Percentiles rank a stretch among this genome's conserved stretches.
These are phyloP conservation scores for Gynostemma pentaphyllum DNA, from an alignment of 306 rosid genomes.

Conservation along the genomic window DNA sequence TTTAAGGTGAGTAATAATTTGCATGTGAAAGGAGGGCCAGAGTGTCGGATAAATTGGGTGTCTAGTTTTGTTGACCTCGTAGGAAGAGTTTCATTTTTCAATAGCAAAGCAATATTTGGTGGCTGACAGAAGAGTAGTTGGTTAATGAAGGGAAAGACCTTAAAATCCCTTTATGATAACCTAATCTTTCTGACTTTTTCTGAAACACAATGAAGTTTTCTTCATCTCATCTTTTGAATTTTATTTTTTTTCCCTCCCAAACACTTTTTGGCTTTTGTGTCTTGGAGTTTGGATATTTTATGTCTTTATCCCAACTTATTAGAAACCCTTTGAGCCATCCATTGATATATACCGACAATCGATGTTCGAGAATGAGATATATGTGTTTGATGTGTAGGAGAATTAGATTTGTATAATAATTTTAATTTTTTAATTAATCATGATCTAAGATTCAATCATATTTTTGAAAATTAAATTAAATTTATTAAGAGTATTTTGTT, in stretches of 20 bases:
- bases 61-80: not conserved
- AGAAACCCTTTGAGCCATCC: not conserved
- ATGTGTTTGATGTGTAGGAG: no score
- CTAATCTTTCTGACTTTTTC: slow-evolving; percentile 7
- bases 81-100: not conserved
- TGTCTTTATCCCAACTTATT: not conserved
- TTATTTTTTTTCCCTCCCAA: not conserved
- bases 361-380: no score
- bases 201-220: not conserved
- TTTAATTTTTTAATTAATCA: no score
- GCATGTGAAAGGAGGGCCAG: no score
- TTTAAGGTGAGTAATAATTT: no score
- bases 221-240: not conserved
- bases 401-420: no score
- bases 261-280: not conserved
- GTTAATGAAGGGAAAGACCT: not conserved
- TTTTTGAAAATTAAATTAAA: no score
- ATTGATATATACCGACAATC: slow-evolving; percentile 5
- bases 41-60: not conserved
- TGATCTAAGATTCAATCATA: no score
- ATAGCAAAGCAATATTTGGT: no score
- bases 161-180: slow-evolving; percentile 2
- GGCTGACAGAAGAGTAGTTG: not conserved
- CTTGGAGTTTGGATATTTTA: not conserved
- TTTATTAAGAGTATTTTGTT: no score